Base-by-base conservation (phyloP, 2,329 filamentous ascomycete species). In the Aplosporella prunicola region DNA sequence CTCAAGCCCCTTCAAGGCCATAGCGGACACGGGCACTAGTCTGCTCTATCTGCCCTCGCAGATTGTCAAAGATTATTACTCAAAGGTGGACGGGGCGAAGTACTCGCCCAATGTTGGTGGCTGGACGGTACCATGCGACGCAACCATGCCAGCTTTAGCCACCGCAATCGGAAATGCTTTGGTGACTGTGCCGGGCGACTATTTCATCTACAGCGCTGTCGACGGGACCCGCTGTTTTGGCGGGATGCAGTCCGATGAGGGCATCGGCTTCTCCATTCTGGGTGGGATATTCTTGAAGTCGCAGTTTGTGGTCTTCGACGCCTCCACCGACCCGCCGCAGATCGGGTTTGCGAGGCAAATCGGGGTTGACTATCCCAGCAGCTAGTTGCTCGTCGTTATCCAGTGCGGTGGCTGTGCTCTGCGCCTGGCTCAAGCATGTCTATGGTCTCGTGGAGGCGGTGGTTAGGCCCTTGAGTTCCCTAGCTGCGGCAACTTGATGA, bases 251-350 rank as follows among this genome's bases (percentile, higher is more conserved):
- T 68, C 61, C 45, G 67, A 72, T 49, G 51, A 58, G 2, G 72
- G 68, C 14, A 58, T 80, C 33, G 68, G 68, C 5, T 68, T 79
- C 45, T 74, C 70, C 39, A 85, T 91, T 52, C 73, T 87, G 39
- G 85, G 85, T 8, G 82, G 87, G 43, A 69, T 82, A 40, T 84
- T 88, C 64, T 69, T 91, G 47, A 91, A 91, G 73, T 74, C 74
- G 39, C 68, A 82, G 45, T 87, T 82, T 53, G 76, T 80, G 22
- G 26, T 40, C 16, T 40, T 22, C 22, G 38, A 40, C 20, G 26
- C 30, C 32, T 13, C 18, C 20, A 29, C 26, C 20, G 17, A 26
- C 13, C 26, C 32, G 5, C 32, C 32, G 10, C 38, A 32, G 7
- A 5, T 40, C 5, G 38, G 38, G 5, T 40, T 40, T 17, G 38